Base-by-base conservation (phyloP, 345 rosid species). In the Brassica cretica region DNA sequence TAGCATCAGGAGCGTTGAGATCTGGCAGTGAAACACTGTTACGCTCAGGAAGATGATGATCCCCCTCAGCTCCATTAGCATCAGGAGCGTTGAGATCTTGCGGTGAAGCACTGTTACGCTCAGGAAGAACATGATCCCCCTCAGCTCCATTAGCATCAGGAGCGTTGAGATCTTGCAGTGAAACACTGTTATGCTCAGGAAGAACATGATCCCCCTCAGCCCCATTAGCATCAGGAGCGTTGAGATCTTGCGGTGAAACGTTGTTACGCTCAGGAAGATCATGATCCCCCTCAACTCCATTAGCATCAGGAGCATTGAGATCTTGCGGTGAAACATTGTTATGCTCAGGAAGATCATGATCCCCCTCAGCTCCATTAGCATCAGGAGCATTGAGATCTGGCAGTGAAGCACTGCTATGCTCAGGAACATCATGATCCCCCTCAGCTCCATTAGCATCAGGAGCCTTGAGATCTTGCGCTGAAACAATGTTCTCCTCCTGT, bases 221-320 rank as follows among this genome's bases (percentile, higher is more conserved):
- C 78, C 62, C 85, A 14, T 74, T 73, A 73, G 77, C 61, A 19
- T 68, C 74, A 81, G 33, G 70, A 25, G 37, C 72, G 61, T 66
- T 67, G 33, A 61, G 51, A 74, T 78, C 67, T 62, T 63, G 64
- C 14, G 3, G 46, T 16, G 71, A 60, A 76, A 68, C 83, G 64
- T 21, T 35, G 58, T 41, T 41, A 12, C 3, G 5, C 46, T 76
- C 83, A 44, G 81, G 72, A 14, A 80, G 64, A 73, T 71, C 77
- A 37, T 69, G 82, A 65, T 74, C 79, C 76, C 56, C 46, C 73
- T 14, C 72, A 72, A 73, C 74, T 78, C 62, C 85, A 14, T 74
- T 73, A 73, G 77, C 61, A 19, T 68, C 76, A 81, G 33, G 70
- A 25, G 37, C 72, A 66, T 66, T 67, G 32, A 61, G 51, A 74